Base-by-base conservation (phyloP, 73 alveolate genomes). In the Paramecium primaurelia region DNA sequence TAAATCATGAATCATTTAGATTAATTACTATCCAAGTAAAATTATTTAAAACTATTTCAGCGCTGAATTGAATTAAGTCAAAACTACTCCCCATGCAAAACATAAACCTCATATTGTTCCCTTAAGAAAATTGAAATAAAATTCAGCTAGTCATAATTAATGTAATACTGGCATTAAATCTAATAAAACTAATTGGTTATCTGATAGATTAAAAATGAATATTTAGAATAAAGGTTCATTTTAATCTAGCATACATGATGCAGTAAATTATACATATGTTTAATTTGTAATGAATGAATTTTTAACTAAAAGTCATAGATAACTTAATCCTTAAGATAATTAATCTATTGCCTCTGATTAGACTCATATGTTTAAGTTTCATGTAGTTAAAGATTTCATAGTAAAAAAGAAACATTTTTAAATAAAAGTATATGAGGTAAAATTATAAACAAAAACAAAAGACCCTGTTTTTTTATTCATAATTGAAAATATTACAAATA, bases 321-420 rank as follows among this genome's bases (percentile, higher is more conserved):
- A 64, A 7, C 45, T 64, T 34, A 64, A 64, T 64, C 42, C 32
- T 64, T 22, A 51, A 28, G 84, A 64, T 26, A 64, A 64, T 28
- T 28, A 25, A 28, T 64, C 84, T 0, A 28, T 64, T 11, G 47
- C 42, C 4, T 64, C 84, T 5, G 84, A 64, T 64, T 34, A 64
- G 47, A 64, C 84, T 32, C 84, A 28, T 9, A 64, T 64, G 84
- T 64, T 64, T 64, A 64, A 64, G 84, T 64, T 64, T 26, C 84
- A 64, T 64, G 87, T 73, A 37, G 87, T 73, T 16, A 30, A 37
- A 7, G 87, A 73, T 20, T 14, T 36, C 4, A 36, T 8, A 12
- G 42, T 37, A 4, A 73, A 37, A 20, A 37, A 73, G 59, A 73
- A 38, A 18, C 58, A 73, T 73, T 73, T 37, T 73, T 20, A 73